Base-by-base conservation (phyloP, 495 filamentous ascomycete genomes). In the Penicillium alfredii region DNA sequence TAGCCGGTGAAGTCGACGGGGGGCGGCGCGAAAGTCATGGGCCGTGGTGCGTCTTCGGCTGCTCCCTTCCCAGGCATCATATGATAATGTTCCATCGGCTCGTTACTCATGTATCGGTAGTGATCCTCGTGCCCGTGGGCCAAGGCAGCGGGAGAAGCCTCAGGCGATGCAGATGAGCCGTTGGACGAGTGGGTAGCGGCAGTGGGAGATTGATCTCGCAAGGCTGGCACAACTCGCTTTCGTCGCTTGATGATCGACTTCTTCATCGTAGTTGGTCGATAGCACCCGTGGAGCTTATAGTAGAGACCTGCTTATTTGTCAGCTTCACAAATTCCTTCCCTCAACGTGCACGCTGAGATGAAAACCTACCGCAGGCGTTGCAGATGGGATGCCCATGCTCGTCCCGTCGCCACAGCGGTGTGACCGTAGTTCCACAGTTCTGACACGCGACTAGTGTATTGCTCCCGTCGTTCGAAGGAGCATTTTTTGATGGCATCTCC, bases 391-490 rank as follows among this genome's bases (percentile, higher is more conserved):
- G 88, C 9, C 93, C 93, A 47, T 79, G 78, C 60, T 94, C 92
- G 57, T 97, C 92, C 45, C 92, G 79, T 50, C 92, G 74, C 92
- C 92, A 99, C 17, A 99, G 68, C 8, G 92, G 92, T 17, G 92
- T 99, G 42, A 97, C 86, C 1, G 90, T 97, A 24, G 93, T 99
- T 11, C 82, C 86, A 61, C 92, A 99, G 53, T 99, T 99, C 51
- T 96, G 90, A 48, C 92, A 99, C 12, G 92, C 88, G 34, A 94
- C 82, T 16, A 96, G 74, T 16, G 93, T 77, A 19, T 83, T 87
- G 2, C 77, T 80, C 38, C 76, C 80, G 27, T 66, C 52, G 9
- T 42, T 35, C 30, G 55, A 24, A 22, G 48, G 12, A 17, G 39
- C 24, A 33, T 21, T 39, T 35, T 60, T 62, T 2, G 30, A 19